Evolutionary conservation across 2,329 filamentous ascomycete genomes (phyloP).

Genomic region (Alternaria brassicicola): DNA sequence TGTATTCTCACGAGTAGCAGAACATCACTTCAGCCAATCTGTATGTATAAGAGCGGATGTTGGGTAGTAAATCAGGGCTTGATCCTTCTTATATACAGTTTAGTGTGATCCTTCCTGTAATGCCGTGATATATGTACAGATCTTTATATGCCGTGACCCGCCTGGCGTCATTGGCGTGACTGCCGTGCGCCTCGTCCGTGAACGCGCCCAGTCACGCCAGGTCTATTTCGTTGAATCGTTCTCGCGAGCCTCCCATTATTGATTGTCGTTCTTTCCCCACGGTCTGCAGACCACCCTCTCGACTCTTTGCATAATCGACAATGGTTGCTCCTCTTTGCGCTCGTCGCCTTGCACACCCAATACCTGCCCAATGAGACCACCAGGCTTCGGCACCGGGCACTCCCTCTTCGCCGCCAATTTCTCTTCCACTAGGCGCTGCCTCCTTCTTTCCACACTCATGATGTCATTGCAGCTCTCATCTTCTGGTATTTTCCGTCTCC

Average conservation of each 20-base stretch:
- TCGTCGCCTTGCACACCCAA: slow-evolving; percentile 64
- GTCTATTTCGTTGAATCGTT: background rate
- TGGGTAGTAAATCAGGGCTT: background rate
- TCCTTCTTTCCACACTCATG: slow-evolving; percentile 29
- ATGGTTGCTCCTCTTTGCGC: slow-evolving; percentile 19
- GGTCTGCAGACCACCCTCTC: slow-evolving; percentile 20
- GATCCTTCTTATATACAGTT: slow-evolving; percentile 7
- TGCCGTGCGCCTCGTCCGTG: background rate
- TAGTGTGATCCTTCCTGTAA: background rate
- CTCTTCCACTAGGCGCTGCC: slow-evolving; percentile 23
- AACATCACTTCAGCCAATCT: background rate
- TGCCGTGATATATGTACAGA: slow-evolving; percentile 3
- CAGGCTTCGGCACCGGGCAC: slow-evolving; percentile 91
- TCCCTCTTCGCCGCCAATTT: slow-evolving; percentile 61
- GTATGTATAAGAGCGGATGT: background rate
- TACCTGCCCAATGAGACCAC: slow-evolving; percentile 75
- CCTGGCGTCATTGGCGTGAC: background rate
- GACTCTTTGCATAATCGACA: slow-evolving; percentile 15
- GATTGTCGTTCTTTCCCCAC: slow-evolving; percentile 13
- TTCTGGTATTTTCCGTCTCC: slow-evolving; percentile 50
- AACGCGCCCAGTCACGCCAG: background rate
- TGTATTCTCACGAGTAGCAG: background rate
- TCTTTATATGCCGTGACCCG: background rate
- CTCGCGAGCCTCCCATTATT: slow-evolving; percentile 9
- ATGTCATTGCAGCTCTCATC: slow-evolving; percentile 30